Base-by-base conservation (phyloP, 2,329 filamentous ascomycete genomes). In the Neopestalotiopsis rosae region DNA sequence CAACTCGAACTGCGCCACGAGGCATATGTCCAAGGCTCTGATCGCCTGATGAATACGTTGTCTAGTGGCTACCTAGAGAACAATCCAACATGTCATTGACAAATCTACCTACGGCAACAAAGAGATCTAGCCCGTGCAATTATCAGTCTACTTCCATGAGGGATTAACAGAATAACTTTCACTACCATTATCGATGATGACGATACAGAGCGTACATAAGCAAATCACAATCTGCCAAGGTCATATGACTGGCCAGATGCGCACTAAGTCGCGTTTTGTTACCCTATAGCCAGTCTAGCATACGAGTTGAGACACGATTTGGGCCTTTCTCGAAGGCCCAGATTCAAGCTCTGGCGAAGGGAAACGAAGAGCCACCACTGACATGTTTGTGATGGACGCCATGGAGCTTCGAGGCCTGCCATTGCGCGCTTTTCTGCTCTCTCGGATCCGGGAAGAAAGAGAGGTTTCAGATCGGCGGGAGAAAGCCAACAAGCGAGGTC, bases 381-480 rank as follows among this genome's bases (percentile, higher is more conserved):
- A 58, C 56, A 59, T 34, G 30, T 34, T 34, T 14, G 24, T 59
- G 59, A 62, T 62, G 30, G 32, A 38, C 59, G 34, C 57, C 24
- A 14, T 59, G 13, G 57, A 59, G 45, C 45, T 34, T 59, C 49
- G 49, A 56, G 20, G 7, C 49, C 34, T 38, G 34, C 34, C 34
- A 38, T 38, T 38, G 34, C 34, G 34, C 10, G 6, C 6, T 38
- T 38, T 38, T 38, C 34, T 52, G 24, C 45, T 52, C n/a, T 10
- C 7, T 24, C 17, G 45, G 45, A 9, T n/a, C 9, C 17, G 42
- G 45, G 45, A 52, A 52, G n/a, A 49, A n/a, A 7, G 34, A 52
- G 45, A 52, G 57, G 59, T 62, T 62, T 62, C 59, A 62, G 30
- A 59, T 59, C 24, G 57, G 57, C 30, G 30, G 49, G 5, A 56